Base-by-base conservation (phyloP, 2,329 filamentous ascomycete genomes). In the Cytospora piceicola region DNA sequence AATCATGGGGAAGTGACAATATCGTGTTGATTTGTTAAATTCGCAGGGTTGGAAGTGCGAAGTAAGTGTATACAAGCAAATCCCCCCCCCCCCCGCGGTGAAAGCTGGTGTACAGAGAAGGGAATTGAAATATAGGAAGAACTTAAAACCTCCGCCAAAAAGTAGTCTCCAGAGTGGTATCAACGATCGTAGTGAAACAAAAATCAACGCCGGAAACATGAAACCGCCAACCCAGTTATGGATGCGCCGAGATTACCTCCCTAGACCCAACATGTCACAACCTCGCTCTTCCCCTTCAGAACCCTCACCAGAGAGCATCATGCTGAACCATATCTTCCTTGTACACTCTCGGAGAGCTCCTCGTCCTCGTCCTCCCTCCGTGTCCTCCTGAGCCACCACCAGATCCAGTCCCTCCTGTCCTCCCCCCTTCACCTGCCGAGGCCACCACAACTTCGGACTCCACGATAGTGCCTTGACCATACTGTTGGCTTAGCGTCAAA, bases 231-330 rank as follows among this genome's bases (percentile, higher is more conserved):
- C n/a, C n/a, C 46, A 49, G 12, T 8, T 22, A 6, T 11, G 7
- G 5, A 12, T 49, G 46, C 46, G n/a, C n/a, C 46, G 3, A 24
- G 9, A 5, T 12, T 49, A 20, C 6, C 7, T 49, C n/a, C 3
- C 22, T n/a, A 49, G 14, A 24, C 12, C 22, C 46, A 49, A 14
- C n/a, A 4, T n/a, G 4, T 9, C 24, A n/a, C 46, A 30, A 17
- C 29, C 8, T 22, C 12, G 15, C 15, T 30, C 20, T 8, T 20
- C 20, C 6, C 11, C 14, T 5, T 34, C 15, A 4, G 1, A 4
- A 1, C 4, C 17, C 24, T 61, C 46, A 68, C 66, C 66, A 68
- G 24, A 68, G 55, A 20, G 66, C 22, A 22, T 68, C 66, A 55
- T 66, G 56, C n/a, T 24, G 55, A 24, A 63, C 64, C 51, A 66